Evolutionary conservation across 495 filamentous ascomycete species (phyloP), one percentile per base, ranked within the genome.

Genomic region (Penicillium nucicola): DNA sequence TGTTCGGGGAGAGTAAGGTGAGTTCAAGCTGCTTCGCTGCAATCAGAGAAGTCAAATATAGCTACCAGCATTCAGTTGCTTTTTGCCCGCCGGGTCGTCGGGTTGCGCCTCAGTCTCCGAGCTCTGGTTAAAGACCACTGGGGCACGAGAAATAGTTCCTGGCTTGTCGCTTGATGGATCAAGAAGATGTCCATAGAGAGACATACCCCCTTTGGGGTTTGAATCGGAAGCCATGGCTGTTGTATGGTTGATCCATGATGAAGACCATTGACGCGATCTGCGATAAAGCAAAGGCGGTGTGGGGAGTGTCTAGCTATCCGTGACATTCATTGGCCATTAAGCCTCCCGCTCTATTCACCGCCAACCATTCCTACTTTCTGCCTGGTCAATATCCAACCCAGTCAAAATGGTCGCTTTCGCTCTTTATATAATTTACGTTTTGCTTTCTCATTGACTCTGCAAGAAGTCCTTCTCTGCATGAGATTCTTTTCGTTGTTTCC

Each of bases 1-100:
- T 85, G 64, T 61, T 49, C 52, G 51, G 64, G 28, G 42, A 65
- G 66, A 36, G 62, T 66, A 57, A 63, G 59, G 75, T 83, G 71
- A 84, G 77, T 69, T 74, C 70, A 69, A 50, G 59, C 42, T 53
- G 60, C 63, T 57, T 52, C 53, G 33, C 64, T 53, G 46, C 41
- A 49, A 45, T 45, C 32, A 48, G 56, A 38, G 42, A 49, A 45
- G 44, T 48, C 43, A 57, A 66, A 62, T 48, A 53, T 65, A 69
- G 70, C 63, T 85, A 91, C 89, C 87, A 72, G 88, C 71, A 78
- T 84, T 89, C 59, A 89, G 70, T 60, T 79, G 77, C 73, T 87
- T 92, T 76, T 88, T 90, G 31, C 81, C 69, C 45, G 82, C 74
- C 37, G 75, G 71, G 46, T 82, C 80, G 51, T 83, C 77, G 43